These are phyloP conservation scores for Medicago truncatula DNA, from an alignment of 306 rosid species.

Conservation along the genomic window DNA sequence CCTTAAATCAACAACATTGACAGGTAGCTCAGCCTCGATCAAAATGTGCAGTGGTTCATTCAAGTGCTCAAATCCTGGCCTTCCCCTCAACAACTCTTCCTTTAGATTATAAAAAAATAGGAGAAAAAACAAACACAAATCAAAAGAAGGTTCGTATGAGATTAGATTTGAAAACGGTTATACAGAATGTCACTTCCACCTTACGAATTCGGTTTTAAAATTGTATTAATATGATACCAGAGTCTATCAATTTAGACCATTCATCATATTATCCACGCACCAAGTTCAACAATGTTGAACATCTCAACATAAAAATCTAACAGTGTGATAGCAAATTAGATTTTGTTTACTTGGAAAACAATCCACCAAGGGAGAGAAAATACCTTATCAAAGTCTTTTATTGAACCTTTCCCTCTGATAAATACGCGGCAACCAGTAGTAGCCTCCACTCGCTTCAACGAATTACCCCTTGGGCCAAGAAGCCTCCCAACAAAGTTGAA, in stretches of 20 bases:
- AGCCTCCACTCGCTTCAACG: conserved; percentile 66
- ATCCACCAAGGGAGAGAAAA: conserved; percentile 1
- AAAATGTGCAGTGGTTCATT: conserved; percentile 89
- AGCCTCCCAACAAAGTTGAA: conserved; percentile 67
- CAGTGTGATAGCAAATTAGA: not conserved
- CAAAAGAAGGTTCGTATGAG: not conserved
- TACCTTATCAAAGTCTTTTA: conserved; percentile 63
- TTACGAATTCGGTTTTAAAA: too few relatives aligned
- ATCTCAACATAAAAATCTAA: not conserved
- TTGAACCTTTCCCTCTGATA: conserved; percentile 67
- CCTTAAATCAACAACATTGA: conserved; percentile 72
- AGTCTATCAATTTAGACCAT: not conserved
- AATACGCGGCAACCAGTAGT: conserved; percentile 68
- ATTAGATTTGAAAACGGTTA: too few relatives aligned
- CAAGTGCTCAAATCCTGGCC: conserved; percentile 93
- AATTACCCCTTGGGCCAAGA: conserved; percentile 71
- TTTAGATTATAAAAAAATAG: conserved; percentile 37
- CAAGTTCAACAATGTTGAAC: not conserved
- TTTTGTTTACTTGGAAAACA: not conserved
- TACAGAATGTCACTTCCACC: too few relatives aligned
- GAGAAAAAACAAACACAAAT: not conserved
- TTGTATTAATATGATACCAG: not conserved
- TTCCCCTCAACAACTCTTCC: conserved; percentile 92
- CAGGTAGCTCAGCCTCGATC: conserved; percentile 91
- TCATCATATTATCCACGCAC: not conserved